These are phyloP conservation scores for Saccharomycopsis hybrid DNA, from an alignment of 1,139 yeast species.

Conservation along the genomic window DNA sequence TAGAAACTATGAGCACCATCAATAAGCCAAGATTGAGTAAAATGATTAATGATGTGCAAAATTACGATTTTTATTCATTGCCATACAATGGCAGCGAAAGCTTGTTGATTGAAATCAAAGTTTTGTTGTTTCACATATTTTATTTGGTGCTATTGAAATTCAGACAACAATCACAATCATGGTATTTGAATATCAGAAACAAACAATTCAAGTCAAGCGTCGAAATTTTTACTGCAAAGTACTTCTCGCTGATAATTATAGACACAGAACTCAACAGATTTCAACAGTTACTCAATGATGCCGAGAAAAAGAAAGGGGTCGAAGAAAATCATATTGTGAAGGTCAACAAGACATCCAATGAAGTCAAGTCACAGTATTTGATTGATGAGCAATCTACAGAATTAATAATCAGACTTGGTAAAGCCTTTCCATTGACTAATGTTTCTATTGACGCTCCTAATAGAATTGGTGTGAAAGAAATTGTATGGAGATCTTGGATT, in stretches of 20 bases:
- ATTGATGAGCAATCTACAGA: slow-evolving; percentile 90
- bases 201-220: slow-evolving; percentile 49
- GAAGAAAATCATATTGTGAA: slow-evolving; percentile 59
- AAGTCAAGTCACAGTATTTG: slow-evolving; percentile 64
- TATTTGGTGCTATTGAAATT: slow-evolving; percentile 51
- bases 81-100: background rate
- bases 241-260: slow-evolving; percentile 61
- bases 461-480: slow-evolving; percentile 84
- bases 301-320: slow-evolving; percentile 26
- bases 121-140: slow-evolving; percentile 47
- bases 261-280: slow-evolving; percentile 53
- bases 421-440: slow-evolving; percentile 65
- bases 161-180: slow-evolving; percentile 62
- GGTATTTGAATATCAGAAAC: slow-evolving; percentile 64
- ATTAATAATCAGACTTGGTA: slow-evolving; percentile 66
- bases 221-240: slow-evolving; percentile 55
- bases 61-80: slow-evolving; percentile 23
- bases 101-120: slow-evolving; percentile 33
- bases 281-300: slow-evolving; percentile 28
- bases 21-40: slow-evolving; percentile 20
- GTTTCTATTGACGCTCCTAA: slow-evolving; percentile 72
- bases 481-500: slow-evolving; percentile 94
- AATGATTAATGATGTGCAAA: slow-evolving; percentile 21
- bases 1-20: slow-evolving; percentile 28
- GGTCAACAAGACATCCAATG: slow-evolving; percentile 56